Base-by-base conservation (phyloP, 2,329 filamentous ascomycete genomes). In the Hymenotorrendiella dingleyae region DNA sequence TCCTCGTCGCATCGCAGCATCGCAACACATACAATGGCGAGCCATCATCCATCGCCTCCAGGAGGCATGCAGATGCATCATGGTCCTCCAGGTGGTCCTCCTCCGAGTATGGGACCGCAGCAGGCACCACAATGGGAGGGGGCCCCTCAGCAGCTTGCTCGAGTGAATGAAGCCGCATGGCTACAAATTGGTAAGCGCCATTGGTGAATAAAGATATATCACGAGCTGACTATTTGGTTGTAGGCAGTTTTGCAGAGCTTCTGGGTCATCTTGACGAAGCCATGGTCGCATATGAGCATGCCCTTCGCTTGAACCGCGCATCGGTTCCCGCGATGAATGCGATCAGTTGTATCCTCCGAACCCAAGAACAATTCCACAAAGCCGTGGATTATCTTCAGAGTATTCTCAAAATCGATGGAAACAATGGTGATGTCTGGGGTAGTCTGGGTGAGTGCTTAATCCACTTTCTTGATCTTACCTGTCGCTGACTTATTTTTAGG, bases 371-470 rank as follows among this genome's bases (percentile, higher is more conserved):
- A 33, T 98, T 95, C 57, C 83, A 86, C 33, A 93, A 93, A 61
- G 93, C 93, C 1, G 85, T 96, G 40, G 91, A 97, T 59, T 97
- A 91, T 62, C 74, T 97, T 40, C 83, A 93, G 58, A 86, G 83
- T 48, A 95, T 97, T 46, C 69, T 96, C 41, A 94, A 95, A 67
- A 73, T 97, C 20, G 93, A 98, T 53, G 77, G 73, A 26, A 83
- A 80, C 54, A 96, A 94, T 61, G 93, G 93, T 46, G 93, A 97
- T 64, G 89, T 93, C 33, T 97, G 91, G 93, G 91, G 91, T 36
- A 95, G 89, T 62, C 73, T 97, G 22, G 91, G 87, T 93, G 73
- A 52, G 77, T 63, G 42, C 19, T 21, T 7, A 14, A 42, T 40
- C 6, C 36, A 11, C 14, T 14, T 40, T 40, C 20, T n/a, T 22